phyloP scores from a whole-genome alignment of 179 eudicot genomes.

The Nepenthes alata region DNA sequence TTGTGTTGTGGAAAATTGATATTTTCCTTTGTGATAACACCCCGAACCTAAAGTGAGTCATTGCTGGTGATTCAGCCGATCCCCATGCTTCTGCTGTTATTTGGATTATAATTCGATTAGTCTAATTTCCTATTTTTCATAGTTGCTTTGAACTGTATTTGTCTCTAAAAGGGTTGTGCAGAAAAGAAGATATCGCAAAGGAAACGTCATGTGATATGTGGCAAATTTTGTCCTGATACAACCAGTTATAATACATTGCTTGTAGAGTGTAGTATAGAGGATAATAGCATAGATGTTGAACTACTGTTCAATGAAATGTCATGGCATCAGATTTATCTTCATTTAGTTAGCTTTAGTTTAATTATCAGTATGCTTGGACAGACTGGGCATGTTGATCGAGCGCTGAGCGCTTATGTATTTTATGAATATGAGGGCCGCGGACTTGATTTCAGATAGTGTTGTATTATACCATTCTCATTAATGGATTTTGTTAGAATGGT shows the following conservation, averaged over 20 bases:
- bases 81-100: too few relatives aligned
- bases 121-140: too few relatives aligned
- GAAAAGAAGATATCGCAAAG: constrained; percentile 44
- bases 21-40: too few relatives aligned
- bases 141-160: too few relatives aligned
- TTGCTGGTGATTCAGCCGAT: too few relatives aligned
- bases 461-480: constrained; percentile 63
- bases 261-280: constrained; percentile 38
- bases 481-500: constrained; percentile 55
- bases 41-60: too few relatives aligned
- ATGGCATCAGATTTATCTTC: constrained; percentile 34
- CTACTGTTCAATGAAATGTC: constrained; percentile 45
- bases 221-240: constrained; percentile 44
- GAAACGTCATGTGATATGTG: constrained; percentile 44
- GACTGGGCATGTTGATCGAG: constrained; percentile 44
- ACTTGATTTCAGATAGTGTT: constrained; percentile 59
- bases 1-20: too few relatives aligned
- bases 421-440: constrained; percentile 40
- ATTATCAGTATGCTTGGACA: constrained; percentile 46
- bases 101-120: too few relatives aligned
- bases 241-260: constrained; percentile 55
- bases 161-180: constrained; percentile 44
- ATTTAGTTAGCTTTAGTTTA: constrained; percentile 60
- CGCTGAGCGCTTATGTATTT: constrained; percentile 26
- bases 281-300: constrained; percentile 32